These are phyloP conservation scores for Neocatenulostroma microsporum DNA, from an alignment of 2,329 filamentous ascomycete species.

Conservation along the genomic window DNA sequence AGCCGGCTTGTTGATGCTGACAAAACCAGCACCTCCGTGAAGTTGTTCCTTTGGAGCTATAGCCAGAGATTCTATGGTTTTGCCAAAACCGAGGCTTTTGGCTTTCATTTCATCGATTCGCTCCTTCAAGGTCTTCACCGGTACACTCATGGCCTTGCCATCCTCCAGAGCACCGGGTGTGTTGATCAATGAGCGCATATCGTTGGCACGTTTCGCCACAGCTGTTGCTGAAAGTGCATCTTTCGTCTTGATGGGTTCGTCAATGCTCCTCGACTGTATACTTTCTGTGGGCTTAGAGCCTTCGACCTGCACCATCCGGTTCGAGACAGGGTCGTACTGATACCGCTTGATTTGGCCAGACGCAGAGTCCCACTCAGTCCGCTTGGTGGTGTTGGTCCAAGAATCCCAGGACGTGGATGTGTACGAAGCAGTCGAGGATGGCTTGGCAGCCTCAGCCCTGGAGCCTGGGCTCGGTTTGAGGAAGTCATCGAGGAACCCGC, in stretches of 20 bases:
- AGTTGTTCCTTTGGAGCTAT: no score
- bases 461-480: no score
- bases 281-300: slow-evolving; percentile 5
- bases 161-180: background rate
- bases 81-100: no score
- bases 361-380: slow-evolving; percentile 27
- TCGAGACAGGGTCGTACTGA: slow-evolving; percentile 33
- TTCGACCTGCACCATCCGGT: slow-evolving; percentile 28
- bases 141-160: slow-evolving; percentile 10
- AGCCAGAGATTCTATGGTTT: no score
- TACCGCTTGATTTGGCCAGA: slow-evolving; percentile 22
- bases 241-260: slow-evolving; percentile 4
- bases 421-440: slow-evolving; percentile 19
- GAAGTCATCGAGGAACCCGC: no score
- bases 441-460: no score
- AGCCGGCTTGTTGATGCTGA: no score
- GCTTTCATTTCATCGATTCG: no score
- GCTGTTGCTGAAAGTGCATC: background rate
- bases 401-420: slow-evolving; percentile 27
- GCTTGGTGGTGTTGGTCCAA: slow-evolving; percentile 22
- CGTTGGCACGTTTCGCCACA: background rate
- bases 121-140: slow-evolving; percentile 13
- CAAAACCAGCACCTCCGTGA: no score
- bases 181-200: slow-evolving; percentile 11
- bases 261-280: slow-evolving; percentile 8